Conservation (phyloP, 2,329 filamentous ascomycete species). For the Colletotrichum musae region DNA sequence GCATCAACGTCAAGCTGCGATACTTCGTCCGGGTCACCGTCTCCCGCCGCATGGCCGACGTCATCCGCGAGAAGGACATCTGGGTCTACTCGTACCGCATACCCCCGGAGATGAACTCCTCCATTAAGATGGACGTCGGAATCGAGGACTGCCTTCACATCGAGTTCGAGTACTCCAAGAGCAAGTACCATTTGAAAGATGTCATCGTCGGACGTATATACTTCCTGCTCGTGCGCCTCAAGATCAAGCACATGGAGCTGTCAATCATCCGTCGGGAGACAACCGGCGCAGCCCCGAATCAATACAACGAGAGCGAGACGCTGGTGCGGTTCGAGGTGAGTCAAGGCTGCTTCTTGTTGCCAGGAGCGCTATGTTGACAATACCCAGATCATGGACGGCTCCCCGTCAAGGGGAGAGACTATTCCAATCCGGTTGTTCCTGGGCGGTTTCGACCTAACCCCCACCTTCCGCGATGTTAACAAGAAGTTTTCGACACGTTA, state of each 20-base stretch:
- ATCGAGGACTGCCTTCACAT: constrained; percentile 99
- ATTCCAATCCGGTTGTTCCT: constrained; percentile 98
- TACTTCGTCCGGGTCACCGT: constrained; percentile 99
- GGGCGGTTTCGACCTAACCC: constrained; percentile 96
- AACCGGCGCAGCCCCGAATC: constrained; percentile 95
- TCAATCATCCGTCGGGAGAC: constrained; percentile 98
- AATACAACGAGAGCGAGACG: constrained; percentile 99
- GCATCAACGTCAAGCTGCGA: constrained; percentile 98
- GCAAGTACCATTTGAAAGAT: constrained; percentile 98
- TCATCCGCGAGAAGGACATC: constrained; percentile 98
- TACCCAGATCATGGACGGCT: constrained; percentile 94
- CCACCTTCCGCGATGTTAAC: constrained; percentile 99
- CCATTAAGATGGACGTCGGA: constrained; percentile 99
- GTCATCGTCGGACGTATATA: constrained; percentile 99
- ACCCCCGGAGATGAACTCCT: constrained; percentile 97
- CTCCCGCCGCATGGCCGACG: constrained; percentile 95
- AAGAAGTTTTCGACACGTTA: constrained; percentile 99
- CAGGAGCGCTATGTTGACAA: constrained; percentile 24
- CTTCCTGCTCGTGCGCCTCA: constrained; percentile 94
- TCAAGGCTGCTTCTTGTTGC: background rate
- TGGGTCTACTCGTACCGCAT: constrained; percentile 99
- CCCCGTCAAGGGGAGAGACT: constrained; percentile 93
- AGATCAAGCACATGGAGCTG: constrained; percentile 99
- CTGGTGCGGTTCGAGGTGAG: constrained; percentile 92
- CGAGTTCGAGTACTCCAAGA: constrained; percentile 99